Evolutionary conservation across 2,329 filamentous ascomycete genomes (phyloP), one percentile per base, ranked within the genome.

Genomic region (Capronia epimyces): DNA sequence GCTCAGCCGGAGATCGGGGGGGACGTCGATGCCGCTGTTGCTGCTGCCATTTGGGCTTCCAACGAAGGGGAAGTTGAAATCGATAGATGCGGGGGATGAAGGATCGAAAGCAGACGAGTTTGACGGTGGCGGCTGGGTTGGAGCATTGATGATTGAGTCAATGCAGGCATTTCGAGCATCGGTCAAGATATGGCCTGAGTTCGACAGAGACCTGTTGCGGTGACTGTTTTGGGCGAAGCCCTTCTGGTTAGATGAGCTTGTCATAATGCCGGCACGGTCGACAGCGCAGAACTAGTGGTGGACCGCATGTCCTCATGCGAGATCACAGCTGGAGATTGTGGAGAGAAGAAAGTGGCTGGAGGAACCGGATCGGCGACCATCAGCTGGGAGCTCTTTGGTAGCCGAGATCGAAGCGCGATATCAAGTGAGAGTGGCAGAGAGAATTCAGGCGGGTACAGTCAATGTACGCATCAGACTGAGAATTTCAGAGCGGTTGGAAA

Each of bases 41-140:
- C 51, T 59, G 43, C 54, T 57, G 18, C 52, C 57, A 47, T 59
- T 52, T 15, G 57, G 57, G 46, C 57, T 59, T 9, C 52, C 54
- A 31, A 24, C 37, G 40, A 59, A 59, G n/a, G 54, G 52, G 31
- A 59, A 59, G 24, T 48, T 55, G 45, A 57, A 55, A 32, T 59
- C 57, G 29, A 53, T 39, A 4, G 56, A 59, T 12, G 37, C 42
- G 22, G 57, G 54, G 13, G 54, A 57, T 25, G 54, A 57, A n/a
- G 54, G 37, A 34, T 59, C 57, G 40, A 57, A 57, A 12, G 36
- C 43, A 4, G 57, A 53, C 15, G 51, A 43, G 16, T 52, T 55
- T 21, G 46, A 43, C 10, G 48, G 41, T 36, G 40, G 15, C 12
- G 24, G 46, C 48, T 54, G 56, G 36, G 44, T 16, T 41, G 45